These are phyloP conservation scores for Candida xyloterini DNA, from an alignment of 805 yeast species.

Conservation along the genomic window DNA sequence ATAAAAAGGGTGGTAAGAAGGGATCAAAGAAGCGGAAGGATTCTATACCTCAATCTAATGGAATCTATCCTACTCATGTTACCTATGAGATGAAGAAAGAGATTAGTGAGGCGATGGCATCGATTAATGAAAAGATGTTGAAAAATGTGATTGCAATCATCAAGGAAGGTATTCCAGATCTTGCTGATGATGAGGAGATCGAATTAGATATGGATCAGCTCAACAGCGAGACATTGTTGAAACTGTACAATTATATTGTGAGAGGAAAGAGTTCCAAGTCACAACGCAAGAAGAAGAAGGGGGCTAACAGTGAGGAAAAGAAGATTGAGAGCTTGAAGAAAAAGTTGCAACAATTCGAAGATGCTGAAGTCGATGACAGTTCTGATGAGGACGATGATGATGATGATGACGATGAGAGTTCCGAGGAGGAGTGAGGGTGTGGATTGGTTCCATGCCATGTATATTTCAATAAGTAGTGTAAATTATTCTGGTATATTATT, in stretches of 20 bases:
- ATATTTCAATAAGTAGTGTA: slow-evolving; percentile 18
- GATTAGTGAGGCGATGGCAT: slow-evolving; percentile 79
- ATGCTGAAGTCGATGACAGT: slow-evolving; percentile 54
- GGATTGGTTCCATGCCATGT: slow-evolving; percentile 9
- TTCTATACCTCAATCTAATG: slow-evolving; percentile 14
- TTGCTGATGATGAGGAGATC: slow-evolving; percentile 82
- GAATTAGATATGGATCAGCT: slow-evolving; percentile 94
- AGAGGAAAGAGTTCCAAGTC: slow-evolving; percentile 39
- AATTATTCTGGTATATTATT: slow-evolving; percentile 14
- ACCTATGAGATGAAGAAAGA: slow-evolving; percentile 97
- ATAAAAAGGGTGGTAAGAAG: slow-evolving; percentile 38
- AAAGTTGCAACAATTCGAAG: slow-evolving; percentile 70
- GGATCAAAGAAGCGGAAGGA: slow-evolving; percentile 23
- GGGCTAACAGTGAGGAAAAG: slow-evolving; percentile 63
- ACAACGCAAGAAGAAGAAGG: slow-evolving; percentile 42
- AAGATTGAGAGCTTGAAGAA: slow-evolving; percentile 71
- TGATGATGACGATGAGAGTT: slow-evolving; percentile 48
- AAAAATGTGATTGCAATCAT: slow-evolving; percentile 83
- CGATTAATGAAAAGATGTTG: slow-evolving; percentile 71
- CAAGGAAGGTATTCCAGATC: slow-evolving; percentile 69
- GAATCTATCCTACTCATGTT: slow-evolving; percentile 42
- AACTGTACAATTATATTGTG: slow-evolving; percentile 80
- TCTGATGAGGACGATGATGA: slow-evolving; percentile 57
- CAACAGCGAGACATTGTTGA: slow-evolving; percentile 77
- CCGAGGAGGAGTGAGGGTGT: slow-evolving; percentile 30